Evolutionary conservation across 169 alveolate species (phyloP).

Genomic region (Sarcocystis neurona): DNA sequence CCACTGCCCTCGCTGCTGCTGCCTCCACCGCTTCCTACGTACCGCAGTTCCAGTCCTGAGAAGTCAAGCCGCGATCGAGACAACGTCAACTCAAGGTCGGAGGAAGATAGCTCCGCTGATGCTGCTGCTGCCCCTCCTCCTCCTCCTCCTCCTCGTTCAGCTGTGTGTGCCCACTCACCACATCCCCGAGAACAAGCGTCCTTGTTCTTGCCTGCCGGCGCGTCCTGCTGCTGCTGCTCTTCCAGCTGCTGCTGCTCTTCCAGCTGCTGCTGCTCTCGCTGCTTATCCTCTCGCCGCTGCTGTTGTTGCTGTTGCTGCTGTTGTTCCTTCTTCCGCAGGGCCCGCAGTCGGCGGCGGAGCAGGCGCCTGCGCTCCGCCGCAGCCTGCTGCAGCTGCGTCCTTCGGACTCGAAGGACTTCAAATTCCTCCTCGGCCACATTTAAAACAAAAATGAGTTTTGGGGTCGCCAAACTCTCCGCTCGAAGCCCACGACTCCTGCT

Average conservation of each 20-base stretch:
- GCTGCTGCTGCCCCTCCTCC: no score
- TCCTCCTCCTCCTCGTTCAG: no score
- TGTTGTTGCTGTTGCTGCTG: background rate
- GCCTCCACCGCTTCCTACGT: slow-evolving; percentile 25
- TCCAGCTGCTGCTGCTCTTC: background rate
- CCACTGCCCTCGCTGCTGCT: background rate
- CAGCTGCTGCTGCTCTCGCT: background rate
- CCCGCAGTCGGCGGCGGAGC: background rate
- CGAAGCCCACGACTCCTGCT: no score
- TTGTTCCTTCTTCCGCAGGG: background rate
- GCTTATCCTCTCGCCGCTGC: background rate
- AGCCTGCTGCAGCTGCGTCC: background rate
- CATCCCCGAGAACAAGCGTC: no score
- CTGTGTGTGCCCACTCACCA: no score
- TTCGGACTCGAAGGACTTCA: slow-evolving; percentile 5
- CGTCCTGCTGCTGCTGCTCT: background rate
- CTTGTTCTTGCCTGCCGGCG: background rate
- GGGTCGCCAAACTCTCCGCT: background rate
- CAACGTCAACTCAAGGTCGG: background rate
- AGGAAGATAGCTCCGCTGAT: no score
- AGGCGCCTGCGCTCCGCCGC: background rate
- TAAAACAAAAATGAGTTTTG: slow-evolving; percentile 14
- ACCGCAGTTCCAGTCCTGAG: background rate
- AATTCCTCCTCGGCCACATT: slow-evolving; percentile 19
- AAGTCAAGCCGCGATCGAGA: background rate